phyloP scores from a whole-genome alignment of 306 rosid species.

The Rosa persica region DNA sequence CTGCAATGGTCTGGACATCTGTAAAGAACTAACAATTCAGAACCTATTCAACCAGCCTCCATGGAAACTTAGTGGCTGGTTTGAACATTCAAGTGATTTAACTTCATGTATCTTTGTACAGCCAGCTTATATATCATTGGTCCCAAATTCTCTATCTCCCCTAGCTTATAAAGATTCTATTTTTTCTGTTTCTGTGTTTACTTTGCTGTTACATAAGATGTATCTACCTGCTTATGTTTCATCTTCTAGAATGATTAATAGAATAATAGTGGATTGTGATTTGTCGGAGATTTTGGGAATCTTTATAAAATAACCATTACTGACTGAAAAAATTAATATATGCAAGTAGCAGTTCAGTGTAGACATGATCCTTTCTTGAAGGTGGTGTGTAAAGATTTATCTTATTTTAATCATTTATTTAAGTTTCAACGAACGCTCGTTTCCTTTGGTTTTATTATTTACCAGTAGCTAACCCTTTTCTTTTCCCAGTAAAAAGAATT shows the following conservation, averaged over 20 bases:
- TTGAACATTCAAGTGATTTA: not conserved
- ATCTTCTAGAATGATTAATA: not conserved
- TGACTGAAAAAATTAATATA: not conserved
- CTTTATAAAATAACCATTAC: not conserved
- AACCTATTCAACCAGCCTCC: not conserved
- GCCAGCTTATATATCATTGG: conserved; percentile 10
- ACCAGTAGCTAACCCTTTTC: not conserved
- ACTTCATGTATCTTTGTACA: not conserved
- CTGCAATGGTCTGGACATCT: not conserved
- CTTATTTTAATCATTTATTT: not conserved
- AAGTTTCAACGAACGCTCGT: not conserved
- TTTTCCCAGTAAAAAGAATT: not conserved
- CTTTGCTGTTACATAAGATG: not conserved
- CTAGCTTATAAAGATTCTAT: too few species aligned
- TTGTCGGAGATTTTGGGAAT: not conserved
- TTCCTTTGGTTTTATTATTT: not conserved
- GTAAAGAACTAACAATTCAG: conserved; percentile 5
- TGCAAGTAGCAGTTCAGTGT: not conserved
- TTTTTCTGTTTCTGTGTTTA: not conserved
- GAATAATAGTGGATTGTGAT: too few species aligned
- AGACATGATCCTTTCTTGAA: not conserved
- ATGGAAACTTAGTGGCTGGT: conserved; percentile 1
- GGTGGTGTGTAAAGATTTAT: not conserved
- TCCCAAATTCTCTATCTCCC: not conserved
- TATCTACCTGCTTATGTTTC: not conserved